These are phyloP conservation scores for Exophiala xenobiotica DNA, from an alignment of 2,329 filamentous ascomycete species.

Conservation along the genomic window DNA sequence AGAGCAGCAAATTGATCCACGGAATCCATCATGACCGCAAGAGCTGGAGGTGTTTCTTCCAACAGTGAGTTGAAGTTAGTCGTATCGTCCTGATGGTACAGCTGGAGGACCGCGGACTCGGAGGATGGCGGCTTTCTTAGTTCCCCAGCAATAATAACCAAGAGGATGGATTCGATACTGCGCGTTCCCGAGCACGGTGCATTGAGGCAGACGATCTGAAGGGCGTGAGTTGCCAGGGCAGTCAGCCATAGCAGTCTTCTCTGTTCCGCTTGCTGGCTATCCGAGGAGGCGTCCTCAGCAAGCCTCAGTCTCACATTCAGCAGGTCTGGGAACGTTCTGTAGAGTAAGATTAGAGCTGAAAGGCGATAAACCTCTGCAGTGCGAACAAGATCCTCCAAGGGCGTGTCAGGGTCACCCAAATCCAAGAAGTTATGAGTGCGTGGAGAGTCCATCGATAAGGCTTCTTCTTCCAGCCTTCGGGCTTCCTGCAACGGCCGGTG, in stretches of 20 bases:
- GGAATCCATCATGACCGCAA: too few relatives aligned
- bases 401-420: background rate
- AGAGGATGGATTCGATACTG: constrained; percentile 9
- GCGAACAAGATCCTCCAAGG: constrained; percentile 8
- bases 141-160: constrained; percentile 10
- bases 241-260: constrained; percentile 3
- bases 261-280: background rate
- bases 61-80: too few relatives aligned
- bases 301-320: background rate
- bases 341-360: constrained; percentile 8
- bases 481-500: background rate
- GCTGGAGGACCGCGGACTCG: background rate
- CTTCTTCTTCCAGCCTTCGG: constrained; percentile 3
- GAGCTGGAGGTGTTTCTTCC: too few relatives aligned
- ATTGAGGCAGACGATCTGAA: constrained; percentile 4
- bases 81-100: too few relatives aligned
- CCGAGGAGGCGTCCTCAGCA: background rate
- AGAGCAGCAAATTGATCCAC: too few relatives aligned
- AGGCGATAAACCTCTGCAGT: constrained; percentile 9
- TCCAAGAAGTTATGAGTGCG: constrained; percentile 1
- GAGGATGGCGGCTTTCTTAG: background rate
- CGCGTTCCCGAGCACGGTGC: constrained; percentile 3
- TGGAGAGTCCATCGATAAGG: background rate
- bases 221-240: constrained; percentile 1
- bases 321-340: constrained; percentile 10